Percentiles rank a stretch among this genome's conserved stretches.
These are phyloP conservation scores for Boletus sp. DNA, from an alignment of 1,284 basidiomycete genomes.

Conservation along the genomic window DNA sequence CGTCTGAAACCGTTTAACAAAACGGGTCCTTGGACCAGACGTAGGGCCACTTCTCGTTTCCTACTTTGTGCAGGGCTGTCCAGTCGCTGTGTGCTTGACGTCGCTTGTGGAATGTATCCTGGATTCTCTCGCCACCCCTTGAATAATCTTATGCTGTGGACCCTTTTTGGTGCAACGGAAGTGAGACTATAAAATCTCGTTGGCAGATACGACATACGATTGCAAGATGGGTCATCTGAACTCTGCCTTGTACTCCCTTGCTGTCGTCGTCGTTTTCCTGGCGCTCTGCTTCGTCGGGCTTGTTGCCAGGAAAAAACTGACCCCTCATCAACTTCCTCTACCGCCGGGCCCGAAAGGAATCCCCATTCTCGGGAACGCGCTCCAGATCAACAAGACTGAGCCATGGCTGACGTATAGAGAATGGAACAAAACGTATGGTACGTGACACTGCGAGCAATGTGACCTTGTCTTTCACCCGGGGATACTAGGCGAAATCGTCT, in stretches of 20 bases:
- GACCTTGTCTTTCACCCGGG: background rate
- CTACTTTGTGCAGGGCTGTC: background rate
- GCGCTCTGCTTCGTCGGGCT: slow-evolving; percentile 5
- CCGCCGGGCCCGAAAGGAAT: slow-evolving; percentile 31
- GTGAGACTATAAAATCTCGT: slow-evolving; percentile 8
- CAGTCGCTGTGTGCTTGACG: background rate
- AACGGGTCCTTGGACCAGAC: too few relatives aligned
- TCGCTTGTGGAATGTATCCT: background rate
- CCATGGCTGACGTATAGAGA: slow-evolving; percentile 31
- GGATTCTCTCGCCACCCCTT: background rate
- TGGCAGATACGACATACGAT: background rate
- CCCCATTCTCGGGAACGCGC: slow-evolving; percentile 28
- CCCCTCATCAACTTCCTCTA: slow-evolving; percentile 21
- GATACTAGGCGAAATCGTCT: slow-evolving; percentile 22
- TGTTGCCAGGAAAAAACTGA: slow-evolving; percentile 3
- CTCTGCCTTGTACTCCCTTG: background rate
- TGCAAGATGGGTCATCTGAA: slow-evolving; percentile 9
- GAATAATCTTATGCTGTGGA: background rate
- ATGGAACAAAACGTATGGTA: slow-evolving; percentile 28
- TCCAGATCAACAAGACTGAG: slow-evolving; percentile 22
- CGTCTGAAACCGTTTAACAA: slow-evolving; percentile 12
- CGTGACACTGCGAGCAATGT: background rate
- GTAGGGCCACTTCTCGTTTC: background rate
- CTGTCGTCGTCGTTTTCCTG: slow-evolving; percentile 1
- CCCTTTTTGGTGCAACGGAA: background rate